Evolutionary conservation across 164 flowering plant species (phyloP).

Genomic region (Aristolochia californica): DNA sequence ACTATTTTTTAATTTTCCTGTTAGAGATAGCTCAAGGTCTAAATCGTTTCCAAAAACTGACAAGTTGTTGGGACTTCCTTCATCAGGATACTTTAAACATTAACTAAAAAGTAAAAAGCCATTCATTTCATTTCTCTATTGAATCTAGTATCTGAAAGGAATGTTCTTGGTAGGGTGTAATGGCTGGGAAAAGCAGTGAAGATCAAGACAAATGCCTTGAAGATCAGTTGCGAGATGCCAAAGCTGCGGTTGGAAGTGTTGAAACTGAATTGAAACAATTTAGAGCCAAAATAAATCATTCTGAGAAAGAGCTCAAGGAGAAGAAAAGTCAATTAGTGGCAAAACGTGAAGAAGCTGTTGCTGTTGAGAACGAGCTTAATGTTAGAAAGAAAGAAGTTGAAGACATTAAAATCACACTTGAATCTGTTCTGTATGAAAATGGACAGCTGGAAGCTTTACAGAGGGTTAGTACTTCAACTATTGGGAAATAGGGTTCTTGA

Average conservation of each 20-base stretch:
- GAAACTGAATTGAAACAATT: conserved; percentile 83
- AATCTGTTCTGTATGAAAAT: conserved; percentile 62
- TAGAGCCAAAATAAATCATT: conserved; percentile 63
- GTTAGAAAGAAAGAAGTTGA: conserved; percentile 56
- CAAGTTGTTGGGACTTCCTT: no score
- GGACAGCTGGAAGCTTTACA: conserved; percentile 75
- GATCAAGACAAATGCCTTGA: conserved; percentile 94
- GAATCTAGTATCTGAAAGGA: no score
- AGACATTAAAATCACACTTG: conserved; percentile 34
- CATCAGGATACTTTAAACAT: no score
- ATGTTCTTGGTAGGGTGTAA: conserved; percentile 43
- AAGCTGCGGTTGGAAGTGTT: conserved; percentile 75
- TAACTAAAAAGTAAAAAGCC: no score
- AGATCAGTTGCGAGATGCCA: conserved; percentile 90
- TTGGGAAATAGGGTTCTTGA: background rate
- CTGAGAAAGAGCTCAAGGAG: conserved; percentile 76
- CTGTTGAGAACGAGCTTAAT: conserved; percentile 65
- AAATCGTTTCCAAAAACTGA: no score
- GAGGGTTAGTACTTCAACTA: conserved; percentile 33
- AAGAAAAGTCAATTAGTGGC: conserved; percentile 51
- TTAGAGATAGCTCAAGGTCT: no score
- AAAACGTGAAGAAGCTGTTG: conserved; percentile 68
- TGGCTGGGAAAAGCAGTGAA: conserved; percentile 92
- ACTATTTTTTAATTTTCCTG: no score
- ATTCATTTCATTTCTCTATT: no score